Evolutionary conservation across 495 filamentous ascomycete genomes (phyloP), one percentile per base, ranked within the genome.

Genomic region (Podospora anserina): DNA sequence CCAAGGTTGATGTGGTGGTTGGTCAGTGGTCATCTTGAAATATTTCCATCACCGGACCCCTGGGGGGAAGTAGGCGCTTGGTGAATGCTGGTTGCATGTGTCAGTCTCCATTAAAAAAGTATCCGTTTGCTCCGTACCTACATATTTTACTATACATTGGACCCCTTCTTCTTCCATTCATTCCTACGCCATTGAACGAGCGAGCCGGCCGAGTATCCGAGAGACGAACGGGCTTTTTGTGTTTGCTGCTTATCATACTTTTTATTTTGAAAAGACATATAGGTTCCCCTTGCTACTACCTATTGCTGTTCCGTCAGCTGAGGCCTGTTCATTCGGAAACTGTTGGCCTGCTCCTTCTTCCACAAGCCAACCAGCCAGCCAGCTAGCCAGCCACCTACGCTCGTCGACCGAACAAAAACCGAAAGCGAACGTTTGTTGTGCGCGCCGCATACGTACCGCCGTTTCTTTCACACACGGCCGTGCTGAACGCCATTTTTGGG

Each of bases 401-500:
- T 23, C 1, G 23, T 23, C 30, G 30, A 32, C 30, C 30, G 30
- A 32, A 49, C 39, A 11, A 16, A 49, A 49, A 49, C 39, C 39
- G 39, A 49, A 49, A 49, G 13, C 39, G 39, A 49, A 49, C 39
- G 39, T 32, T 32, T 49, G 1, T 23, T 23, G 23, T 23, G 2
- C 39, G 39, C 39, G 39, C 39, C 39, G 39, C 39, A 49, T 7
- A 49, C 23, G 23, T 23, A 23, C 23, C 23, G 23, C 28, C 30
- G 30, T 32, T 32, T 32, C 30, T 32, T 49, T 6, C 9, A 16
- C 39, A 23, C 15, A 13, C 39, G 6, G 39, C 15, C 61, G n/a
- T 44, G 9, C 61, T 63, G 30, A 18, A 49, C 49, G 49, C 61
- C 30, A 16, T 49, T 63, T 63, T 63, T 39, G 61, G 61, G 27